These are phyloP conservation scores for Capillidium rhysosporum DNA, from an alignment of 371 early-diverging fungal species.

Conservation along the genomic window DNA sequence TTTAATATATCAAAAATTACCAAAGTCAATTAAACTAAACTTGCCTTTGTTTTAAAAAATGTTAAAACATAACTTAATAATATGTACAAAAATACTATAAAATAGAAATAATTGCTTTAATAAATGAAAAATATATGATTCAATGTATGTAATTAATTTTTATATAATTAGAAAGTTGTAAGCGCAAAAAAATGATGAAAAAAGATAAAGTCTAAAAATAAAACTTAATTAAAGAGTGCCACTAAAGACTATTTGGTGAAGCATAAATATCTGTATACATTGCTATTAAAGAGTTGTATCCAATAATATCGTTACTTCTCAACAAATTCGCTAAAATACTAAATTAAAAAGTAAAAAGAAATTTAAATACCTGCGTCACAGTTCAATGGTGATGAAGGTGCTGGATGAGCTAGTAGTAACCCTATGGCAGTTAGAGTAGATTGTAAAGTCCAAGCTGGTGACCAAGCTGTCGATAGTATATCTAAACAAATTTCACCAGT, in stretches of 20 bases:
- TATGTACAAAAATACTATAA: too few species aligned
- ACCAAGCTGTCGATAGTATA: conserved; percentile 62
- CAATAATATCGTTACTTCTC: conserved; percentile 62
- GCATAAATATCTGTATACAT: conserved; percentile 75
- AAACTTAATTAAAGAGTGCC: too few species aligned
- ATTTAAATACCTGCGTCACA: conserved; percentile 49
- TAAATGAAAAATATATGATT: too few species aligned
- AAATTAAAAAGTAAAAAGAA: background rate
- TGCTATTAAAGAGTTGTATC: conserved; percentile 62
- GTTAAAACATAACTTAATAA: too few species aligned
- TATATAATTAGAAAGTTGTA: too few species aligned
- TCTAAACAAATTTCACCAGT: conserved; percentile 73
- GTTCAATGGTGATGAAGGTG: conserved; percentile 76
- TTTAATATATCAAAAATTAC: too few species aligned
- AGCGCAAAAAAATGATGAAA: too few species aligned
- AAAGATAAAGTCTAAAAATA: too few species aligned
- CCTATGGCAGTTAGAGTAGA: conserved; percentile 50
- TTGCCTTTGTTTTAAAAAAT: too few species aligned
- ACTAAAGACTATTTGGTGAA: background rate
- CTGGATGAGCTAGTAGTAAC: conserved; percentile 47
- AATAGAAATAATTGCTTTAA: too few species aligned
- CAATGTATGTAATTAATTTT: too few species aligned
- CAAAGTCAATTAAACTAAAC: too few species aligned
- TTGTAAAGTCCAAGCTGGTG: conserved; percentile 61
- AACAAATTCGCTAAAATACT: conserved; percentile 48